Conservation (phyloP, 495 filamentous ascomycete genomes). For the Talaromyces adpressus region DNA sequence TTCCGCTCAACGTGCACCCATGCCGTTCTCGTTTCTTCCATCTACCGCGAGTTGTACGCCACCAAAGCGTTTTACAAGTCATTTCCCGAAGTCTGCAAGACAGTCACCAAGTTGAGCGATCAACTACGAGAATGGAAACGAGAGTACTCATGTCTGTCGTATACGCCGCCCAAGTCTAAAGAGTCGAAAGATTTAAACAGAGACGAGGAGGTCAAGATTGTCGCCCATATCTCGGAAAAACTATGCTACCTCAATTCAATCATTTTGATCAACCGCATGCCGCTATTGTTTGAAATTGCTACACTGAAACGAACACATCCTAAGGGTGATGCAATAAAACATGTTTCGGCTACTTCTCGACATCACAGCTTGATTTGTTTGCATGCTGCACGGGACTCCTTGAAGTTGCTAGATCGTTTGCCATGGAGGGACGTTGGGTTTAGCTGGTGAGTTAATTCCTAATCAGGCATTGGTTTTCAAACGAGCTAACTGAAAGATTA, state of each 20-base stretch:
- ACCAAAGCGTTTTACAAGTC: conserved; percentile 78
- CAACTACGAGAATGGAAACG: conserved; percentile 91
- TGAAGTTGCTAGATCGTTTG: conserved; percentile 85
- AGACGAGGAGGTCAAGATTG: conserved; percentile 79
- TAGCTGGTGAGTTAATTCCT: conserved; percentile 65
- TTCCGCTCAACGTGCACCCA: conserved; percentile 35
- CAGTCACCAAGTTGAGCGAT: conserved; percentile 78
- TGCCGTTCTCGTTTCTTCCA: conserved; percentile 58
- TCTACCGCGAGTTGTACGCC: conserved; percentile 84
- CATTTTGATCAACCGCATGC: conserved; percentile 95
- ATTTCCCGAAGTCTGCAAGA: conserved; percentile 77
- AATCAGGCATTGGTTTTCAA: neutral
- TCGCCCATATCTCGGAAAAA: conserved; percentile 26
- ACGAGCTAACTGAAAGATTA: conserved; percentile 28
- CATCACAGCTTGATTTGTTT: conserved; percentile 71
- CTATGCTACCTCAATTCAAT: conserved; percentile 94
- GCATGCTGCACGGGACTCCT: conserved; percentile 80
- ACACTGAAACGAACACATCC: conserved; percentile 11
- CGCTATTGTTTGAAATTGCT: conserved; percentile 71
- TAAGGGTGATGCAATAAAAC: conserved; percentile 48
- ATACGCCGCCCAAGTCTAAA: conserved; percentile 41
- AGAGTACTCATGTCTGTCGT: conserved; percentile 63
- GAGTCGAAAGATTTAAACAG: conserved; percentile 39
- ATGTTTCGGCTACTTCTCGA: conserved; percentile 57
- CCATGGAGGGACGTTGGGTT: conserved; percentile 89